These are phyloP conservation scores for Monilinia vaccinii-corymbosi DNA, from an alignment of 2,329 filamentous ascomycete species.

Conservation along the genomic window DNA sequence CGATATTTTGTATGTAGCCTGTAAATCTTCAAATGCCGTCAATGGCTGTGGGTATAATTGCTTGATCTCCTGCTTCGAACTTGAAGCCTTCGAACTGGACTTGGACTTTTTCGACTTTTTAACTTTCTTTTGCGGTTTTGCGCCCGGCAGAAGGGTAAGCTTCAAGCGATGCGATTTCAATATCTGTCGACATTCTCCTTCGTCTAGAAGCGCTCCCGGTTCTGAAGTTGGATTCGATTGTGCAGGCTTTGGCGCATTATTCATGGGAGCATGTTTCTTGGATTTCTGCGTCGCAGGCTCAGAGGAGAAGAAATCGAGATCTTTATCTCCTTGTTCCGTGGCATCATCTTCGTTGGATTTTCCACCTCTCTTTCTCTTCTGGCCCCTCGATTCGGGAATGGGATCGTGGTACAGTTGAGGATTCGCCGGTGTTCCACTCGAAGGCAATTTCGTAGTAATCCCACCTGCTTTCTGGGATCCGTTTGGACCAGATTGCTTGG, in stretches of 20 bases:
- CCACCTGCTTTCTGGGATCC: conserved; percentile 28
- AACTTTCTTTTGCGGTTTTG: conserved; percentile 33
- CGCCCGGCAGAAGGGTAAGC: conserved; percentile 61
- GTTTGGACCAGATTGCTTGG: conserved; percentile 40
- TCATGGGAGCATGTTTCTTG: conserved; percentile 17
- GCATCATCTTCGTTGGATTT: conserved; percentile 30
- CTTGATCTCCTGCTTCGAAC: conserved; percentile 42
- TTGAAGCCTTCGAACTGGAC: conserved; percentile 39
- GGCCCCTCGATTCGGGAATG: conserved; percentile 33
- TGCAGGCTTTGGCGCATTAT: conserved; percentile 10
- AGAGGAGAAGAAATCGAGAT: conserved; percentile 50
- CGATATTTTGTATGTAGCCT: conserved; percentile 63
- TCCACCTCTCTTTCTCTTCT: conserved; percentile 47
- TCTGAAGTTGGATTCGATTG: conserved; percentile 6
- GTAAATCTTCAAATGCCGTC: conserved; percentile 64
- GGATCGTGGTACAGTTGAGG: conserved; percentile 62
- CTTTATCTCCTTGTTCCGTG: conserved; percentile 27
- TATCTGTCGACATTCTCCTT: conserved; percentile 64
- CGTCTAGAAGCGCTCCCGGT: conserved; percentile 39
- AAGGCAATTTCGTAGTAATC: conserved; percentile 44
- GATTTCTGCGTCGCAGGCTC: conserved; percentile 29
- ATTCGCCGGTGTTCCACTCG: conserved; percentile 52
- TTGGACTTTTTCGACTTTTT: conserved; percentile 46
- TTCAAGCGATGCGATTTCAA: conserved; percentile 78
- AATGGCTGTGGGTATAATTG: conserved; percentile 72